Evolutionary conservation across 768 basidiomycete species (phyloP).

Genomic region (Collybiopsis luxurians): DNA sequence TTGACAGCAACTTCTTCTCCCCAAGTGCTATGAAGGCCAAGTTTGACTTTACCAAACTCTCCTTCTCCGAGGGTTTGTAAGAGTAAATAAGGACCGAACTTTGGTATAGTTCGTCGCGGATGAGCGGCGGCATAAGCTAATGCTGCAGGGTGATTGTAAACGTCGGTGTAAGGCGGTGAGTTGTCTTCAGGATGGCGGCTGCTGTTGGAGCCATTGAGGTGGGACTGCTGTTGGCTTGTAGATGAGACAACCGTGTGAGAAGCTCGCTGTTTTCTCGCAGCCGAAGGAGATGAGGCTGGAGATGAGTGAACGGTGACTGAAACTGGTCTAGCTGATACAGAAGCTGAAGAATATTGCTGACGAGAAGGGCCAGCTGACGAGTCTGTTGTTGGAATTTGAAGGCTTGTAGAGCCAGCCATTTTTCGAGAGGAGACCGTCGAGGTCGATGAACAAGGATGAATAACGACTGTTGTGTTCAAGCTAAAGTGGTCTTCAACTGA

Average conservation of each 20-base stretch:
- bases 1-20: conserved; percentile 99
- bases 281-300: conserved; percentile 35
- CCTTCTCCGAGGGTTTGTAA: conserved; percentile 97
- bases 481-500: background rate
- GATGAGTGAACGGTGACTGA: conserved; percentile 56
- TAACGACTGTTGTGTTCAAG: background rate
- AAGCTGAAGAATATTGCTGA: conserved; percentile 24
- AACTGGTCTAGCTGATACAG: conserved; percentile 44
- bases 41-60: conserved; percentile 98
- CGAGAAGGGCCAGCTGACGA: conserved; percentile 45
- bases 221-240: conserved; percentile 32
- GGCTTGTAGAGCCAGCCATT: conserved; percentile 19
- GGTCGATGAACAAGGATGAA: background rate
- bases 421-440: background rate
- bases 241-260: conserved; percentile 69
- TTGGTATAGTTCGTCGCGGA: conserved; percentile 82
- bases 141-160: conserved; percentile 83
- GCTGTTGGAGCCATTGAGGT: conserved; percentile 24
- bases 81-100: conserved; percentile 94
- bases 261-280: conserved; percentile 61
- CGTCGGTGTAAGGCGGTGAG: conserved; percentile 58
- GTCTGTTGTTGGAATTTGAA: conserved; percentile 25
- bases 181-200: conserved; percentile 37
- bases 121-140: conserved; percentile 81
- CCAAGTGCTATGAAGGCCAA: conserved; percentile 91